A percentile compares a stretch with the other conserved stretches of the same genome.
Conservation (phyloP, 2,329 filamentous ascomycete species). For the Penicillium sp. region DNA sequence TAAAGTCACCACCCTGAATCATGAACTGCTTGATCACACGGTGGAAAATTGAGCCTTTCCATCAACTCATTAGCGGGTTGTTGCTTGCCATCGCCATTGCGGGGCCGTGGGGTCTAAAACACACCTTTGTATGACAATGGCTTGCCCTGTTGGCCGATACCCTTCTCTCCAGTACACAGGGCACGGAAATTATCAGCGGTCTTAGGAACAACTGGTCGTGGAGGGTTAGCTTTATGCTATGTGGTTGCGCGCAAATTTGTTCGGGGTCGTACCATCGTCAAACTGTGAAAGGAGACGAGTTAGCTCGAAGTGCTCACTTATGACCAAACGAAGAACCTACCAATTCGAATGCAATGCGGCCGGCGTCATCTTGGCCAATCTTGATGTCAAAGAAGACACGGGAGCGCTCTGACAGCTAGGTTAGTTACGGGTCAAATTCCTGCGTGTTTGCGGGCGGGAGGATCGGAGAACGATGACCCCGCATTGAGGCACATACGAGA, state of each 20-base stretch:
- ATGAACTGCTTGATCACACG: constrained; percentile 98
- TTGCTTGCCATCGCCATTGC: not conserved
- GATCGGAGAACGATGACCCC: constrained; percentile 21
- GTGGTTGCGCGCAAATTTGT: not conserved
- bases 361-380: constrained; percentile 71
- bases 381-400: constrained; percentile 93
- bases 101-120: constrained; percentile 7
- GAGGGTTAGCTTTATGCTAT: constrained; percentile 3
- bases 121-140: constrained; percentile 82
- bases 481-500: constrained; percentile 33
- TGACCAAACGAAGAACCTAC: constrained; percentile 45
- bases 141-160: constrained; percentile 75
- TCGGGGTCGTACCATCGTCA: constrained; percentile 45
- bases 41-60: constrained; percentile 77
- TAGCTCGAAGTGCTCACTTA: constrained; percentile 13
- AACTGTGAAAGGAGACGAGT: constrained; percentile 39
- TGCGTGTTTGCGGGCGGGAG: constrained; percentile 11
- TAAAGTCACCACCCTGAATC: constrained; percentile 98
- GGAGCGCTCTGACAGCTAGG: constrained; percentile 56
- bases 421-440: constrained; percentile 8
- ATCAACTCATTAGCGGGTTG: not conserved
- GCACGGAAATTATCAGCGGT: constrained; percentile 95
- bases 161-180: constrained; percentile 94
- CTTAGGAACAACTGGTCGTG: constrained; percentile 72
- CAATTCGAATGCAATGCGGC: constrained; percentile 85